Base-by-base conservation (phyloP, 306 rosid genomes). In the Carpinus viminea region DNA sequence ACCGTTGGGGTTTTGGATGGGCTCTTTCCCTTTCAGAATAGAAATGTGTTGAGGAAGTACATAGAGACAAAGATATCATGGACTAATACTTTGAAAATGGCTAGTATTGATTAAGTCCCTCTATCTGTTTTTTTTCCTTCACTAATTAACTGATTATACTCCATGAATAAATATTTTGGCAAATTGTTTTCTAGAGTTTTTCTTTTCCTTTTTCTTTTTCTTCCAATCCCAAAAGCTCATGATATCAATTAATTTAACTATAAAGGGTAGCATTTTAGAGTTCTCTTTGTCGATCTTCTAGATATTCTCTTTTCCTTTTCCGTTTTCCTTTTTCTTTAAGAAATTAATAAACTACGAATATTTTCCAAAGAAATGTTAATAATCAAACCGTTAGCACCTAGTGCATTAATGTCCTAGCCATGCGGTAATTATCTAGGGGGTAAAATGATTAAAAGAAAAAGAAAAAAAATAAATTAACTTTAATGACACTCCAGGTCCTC, bases 401-500 rank as follows among this genome's bases (percentile, higher is more conserved):
- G 15, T 31, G 60, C 13, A 53, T 71, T 71, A 41, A 41, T 8
- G 26, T 31, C 70, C 7, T 31, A 31, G 34, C 34, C 3, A 34
- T 8, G 70, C 16, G 68, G 41, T 64, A 20, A 52, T 31, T 31
- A 31, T 1, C 34, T 46, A 17, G 34, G 9, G 10, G 9, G 13
- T n/a, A 9, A 2, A 12, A 38, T 9, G 2, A 31, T 2, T 6
- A 13, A 64, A 3, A 18, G 15, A 69, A 0, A 18, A 16, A 2
- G 34, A 2, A 3, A 17, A n/a, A 38, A 16, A 45, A 68, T 2
- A 18, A 16, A 64, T 26, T 73, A 52, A 64, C 85, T 82, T 73
- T 73, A 73, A 31, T 82, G 81, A 8, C 52, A 77, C 85, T 77
- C 72, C 69, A 77, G 73, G 73, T 38, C 15, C 73, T 36, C 7